Base-by-base conservation (phyloP, 2,329 filamentous ascomycete species). In the Sporothrix globosa region DNA sequence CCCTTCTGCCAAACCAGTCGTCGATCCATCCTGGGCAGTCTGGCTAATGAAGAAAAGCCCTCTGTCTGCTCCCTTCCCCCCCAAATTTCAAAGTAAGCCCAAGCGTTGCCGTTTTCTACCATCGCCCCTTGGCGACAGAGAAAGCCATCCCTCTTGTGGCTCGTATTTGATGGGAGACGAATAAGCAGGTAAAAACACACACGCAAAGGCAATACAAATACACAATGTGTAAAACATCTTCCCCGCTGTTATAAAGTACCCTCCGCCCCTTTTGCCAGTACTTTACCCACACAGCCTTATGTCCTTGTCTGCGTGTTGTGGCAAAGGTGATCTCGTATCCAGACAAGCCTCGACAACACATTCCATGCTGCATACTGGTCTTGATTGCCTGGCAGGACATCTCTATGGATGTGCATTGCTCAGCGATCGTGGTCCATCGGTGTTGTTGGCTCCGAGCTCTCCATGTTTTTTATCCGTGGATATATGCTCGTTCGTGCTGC, bases 141-240 rank as follows among this genome's bases (percentile, higher is more conserved):
- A 34, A 11, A 50, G 61, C 61, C 44, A 50, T 50, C 61, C 44
- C 44, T 50, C 27, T 30, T 50, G 44, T 24, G 21, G 14, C 61
- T 65, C 61, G 61, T 65, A 65, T 50, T 63, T 41, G 34, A 50
- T 11, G n/a, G 41, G 11, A 44, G 11, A n/a, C 41, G n/a, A 30
- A 24, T 24, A 48, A 65, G 13, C 6, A 1, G n/a, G n/a, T 17
- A 50, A 11, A n/a, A n/a, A 50, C 1, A 63, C 27, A 34, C 30
- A 34, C 30, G 30, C 30, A 34, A 34, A 7, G 30, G 30, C 1
- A 6, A 34, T 1, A n/a, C n/a, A n/a, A n/a, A 34, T 34, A 34
- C 27, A 34, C 30, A 34, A 7, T 5, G 6, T 34, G 30, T 7
- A 34, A 34, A 34, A 1, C 5, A 34, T 2, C 58, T 48, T 21